Evolutionary conservation across 257 asterid species (phyloP).

Genomic region (Solanum okadae): DNA sequence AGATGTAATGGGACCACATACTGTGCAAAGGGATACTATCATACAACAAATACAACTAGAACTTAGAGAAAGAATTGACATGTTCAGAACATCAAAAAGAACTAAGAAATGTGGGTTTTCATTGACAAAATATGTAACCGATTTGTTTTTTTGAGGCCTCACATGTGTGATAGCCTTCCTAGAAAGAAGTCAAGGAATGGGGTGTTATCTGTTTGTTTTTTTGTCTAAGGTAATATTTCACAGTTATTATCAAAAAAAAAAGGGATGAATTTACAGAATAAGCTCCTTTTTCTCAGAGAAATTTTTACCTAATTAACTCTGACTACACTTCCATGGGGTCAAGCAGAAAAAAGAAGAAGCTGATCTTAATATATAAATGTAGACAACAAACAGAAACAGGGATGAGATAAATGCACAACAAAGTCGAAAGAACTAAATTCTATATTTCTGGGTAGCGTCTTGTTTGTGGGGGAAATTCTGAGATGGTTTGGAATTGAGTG

Average conservation of each 20-base stretch:
- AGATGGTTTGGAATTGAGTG: neutral
- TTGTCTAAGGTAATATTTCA: neutral
- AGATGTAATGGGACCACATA: neutral
- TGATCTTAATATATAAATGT: neutral
- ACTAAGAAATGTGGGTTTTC: neutral
- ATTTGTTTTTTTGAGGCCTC: neutral
- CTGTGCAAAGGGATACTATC: neutral
- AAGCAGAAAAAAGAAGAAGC: neutral
- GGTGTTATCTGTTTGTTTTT: neutral
- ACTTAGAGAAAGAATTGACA: neutral
- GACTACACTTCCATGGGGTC: neutral
- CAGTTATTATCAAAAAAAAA: neutral
- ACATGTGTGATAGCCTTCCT: neutral
- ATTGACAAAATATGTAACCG: neutral
- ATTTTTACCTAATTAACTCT: too few species aligned
- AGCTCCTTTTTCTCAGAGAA: neutral
- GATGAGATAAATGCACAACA: neutral
- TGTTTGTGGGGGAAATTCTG: neutral
- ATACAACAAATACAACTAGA: neutral
- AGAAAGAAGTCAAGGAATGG: neutral
- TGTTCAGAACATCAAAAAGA: neutral
- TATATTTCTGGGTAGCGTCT: neutral
- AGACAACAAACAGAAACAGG: neutral
- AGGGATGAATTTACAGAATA: neutral
- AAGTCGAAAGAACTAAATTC: neutral